Evolutionary conservation across 73 alveolate species (phyloP).

Genomic region (Paramecium pentaurelia): DNA sequence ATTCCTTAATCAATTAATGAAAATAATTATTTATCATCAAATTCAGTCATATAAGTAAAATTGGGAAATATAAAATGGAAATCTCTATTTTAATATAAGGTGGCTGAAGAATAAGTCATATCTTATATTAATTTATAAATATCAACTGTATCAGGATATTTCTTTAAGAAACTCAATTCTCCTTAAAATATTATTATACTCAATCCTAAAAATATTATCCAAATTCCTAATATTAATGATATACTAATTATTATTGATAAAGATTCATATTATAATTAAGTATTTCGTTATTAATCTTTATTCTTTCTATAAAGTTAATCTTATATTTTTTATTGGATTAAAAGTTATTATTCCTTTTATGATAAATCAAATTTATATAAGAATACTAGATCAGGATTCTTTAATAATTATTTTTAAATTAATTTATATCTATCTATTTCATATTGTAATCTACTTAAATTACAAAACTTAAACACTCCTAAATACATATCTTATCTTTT

Average conservation of each 20-base stretch:
- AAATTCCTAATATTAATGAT: not conserved
- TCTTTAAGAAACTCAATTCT: not conserved
- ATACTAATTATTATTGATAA: not conserved
- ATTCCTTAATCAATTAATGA: not conserved
- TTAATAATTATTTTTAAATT: not conserved
- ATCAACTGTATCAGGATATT: not conserved
- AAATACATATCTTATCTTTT: not conserved
- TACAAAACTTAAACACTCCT: not conserved
- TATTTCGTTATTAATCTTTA: not conserved
- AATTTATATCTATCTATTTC: not conserved
- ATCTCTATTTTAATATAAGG: not conserved
- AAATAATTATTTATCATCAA: not conserved
- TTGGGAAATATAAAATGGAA: not conserved
- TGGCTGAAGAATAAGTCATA: not conserved
- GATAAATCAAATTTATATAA: not conserved
- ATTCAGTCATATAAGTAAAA: not conserved
- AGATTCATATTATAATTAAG: not conserved
- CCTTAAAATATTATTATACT: not conserved
- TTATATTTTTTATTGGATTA: not conserved
- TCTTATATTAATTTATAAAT: conserved; percentile 1
- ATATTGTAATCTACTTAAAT: not conserved
- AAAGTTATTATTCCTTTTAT: not conserved
- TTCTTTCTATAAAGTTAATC: not conserved
- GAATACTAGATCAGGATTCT: not conserved
- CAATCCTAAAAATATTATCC: not conserved